Conservation (phyloP, 2,329 filamentous ascomycete genomes). For the Beauveria caledonica region DNA sequence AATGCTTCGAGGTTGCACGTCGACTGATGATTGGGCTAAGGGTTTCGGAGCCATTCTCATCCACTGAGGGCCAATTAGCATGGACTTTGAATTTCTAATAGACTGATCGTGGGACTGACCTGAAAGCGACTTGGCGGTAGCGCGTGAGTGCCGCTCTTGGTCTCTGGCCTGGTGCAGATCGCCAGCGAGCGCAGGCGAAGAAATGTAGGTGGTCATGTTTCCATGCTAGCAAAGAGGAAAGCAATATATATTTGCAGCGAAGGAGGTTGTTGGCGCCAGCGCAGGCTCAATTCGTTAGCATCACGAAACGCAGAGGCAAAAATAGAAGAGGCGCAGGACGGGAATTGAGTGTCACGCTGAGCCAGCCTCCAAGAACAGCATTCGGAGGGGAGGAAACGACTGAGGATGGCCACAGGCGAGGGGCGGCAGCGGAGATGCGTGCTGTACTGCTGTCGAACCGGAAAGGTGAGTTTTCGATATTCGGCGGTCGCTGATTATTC, state of each 20-base stretch:
- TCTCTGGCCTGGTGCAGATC: constrained; percentile 3
- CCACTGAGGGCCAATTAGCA: neutral
- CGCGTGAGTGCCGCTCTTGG: constrained; percentile 3
- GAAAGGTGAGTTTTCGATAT: neutral
- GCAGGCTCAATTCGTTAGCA: neutral
- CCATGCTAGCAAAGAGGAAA: constrained; percentile 4
- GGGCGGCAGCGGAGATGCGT: neutral
- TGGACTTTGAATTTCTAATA: neutral
- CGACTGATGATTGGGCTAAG: constrained; percentile 4
- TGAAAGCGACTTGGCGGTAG: neutral
- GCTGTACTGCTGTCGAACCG: neutral
- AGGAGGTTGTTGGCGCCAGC: neutral
- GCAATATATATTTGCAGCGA: neutral
- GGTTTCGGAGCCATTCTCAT: neutral
- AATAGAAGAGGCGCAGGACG: neutral
- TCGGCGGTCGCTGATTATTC: neutral
- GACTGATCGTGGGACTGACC: neutral
- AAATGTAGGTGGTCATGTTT: constrained; percentile 9
- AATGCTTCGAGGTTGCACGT: constrained; percentile 5
- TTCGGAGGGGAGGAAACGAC: neutral
- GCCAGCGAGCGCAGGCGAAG: neutral
- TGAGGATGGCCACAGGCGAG: neutral
- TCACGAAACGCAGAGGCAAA: neutral
- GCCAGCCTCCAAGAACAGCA: neutral
- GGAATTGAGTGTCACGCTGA: neutral